Evolutionary conservation across 2,329 filamentous ascomycete genomes (phyloP), one percentile per base, ranked within the genome.

Genomic region (Zymoseptoria brevis): DNA sequence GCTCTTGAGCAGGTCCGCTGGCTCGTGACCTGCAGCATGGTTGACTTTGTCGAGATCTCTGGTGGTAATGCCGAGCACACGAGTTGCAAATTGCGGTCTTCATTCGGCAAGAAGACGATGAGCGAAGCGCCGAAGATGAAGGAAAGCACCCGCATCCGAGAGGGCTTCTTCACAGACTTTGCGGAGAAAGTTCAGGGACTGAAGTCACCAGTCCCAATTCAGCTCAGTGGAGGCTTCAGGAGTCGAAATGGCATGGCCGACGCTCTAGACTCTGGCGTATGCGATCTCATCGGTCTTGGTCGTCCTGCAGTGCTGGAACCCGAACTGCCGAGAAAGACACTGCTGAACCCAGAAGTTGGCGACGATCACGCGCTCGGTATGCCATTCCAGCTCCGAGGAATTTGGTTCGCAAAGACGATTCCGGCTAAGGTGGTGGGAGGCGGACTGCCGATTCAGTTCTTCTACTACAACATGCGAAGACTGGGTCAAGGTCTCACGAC

Each of bases 161-260:
- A 89, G 65, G 83, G 85, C 0, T 88, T 86, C 75, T 89, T 89
- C 73, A 75, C 88, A 1, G 81, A 87, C 52, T 88, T 88, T 62
- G 82, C 74, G 2, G 67, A 69, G 49, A 66, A 64, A n/a, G 67
- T 72, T 8, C 66, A 68, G 54, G 56, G 55, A 16, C 60, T 69
- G 58, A 56, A 69, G 8, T 66, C 69, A 1, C 55, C 60, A 0
- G 60, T 71, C 8, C 67, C 68, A 0, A 64, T 72, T 3, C 67
- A 71, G 61, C 77, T 88, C 3, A 87, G 83, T 0, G 85, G 86
- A 3, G 86, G 85, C 0, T 86, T 88, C 70, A 78, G 83, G 1
- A 81, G 78, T 0, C 73, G 79, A 2, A 68, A 69, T 0, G 81
- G 77, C 2, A 82, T 82, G 72, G 76, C 79, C 22, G 72, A 75